Base-by-base conservation (phyloP, 2,329 filamentous ascomycete species). In the Coniochaeta sp. region DNA sequence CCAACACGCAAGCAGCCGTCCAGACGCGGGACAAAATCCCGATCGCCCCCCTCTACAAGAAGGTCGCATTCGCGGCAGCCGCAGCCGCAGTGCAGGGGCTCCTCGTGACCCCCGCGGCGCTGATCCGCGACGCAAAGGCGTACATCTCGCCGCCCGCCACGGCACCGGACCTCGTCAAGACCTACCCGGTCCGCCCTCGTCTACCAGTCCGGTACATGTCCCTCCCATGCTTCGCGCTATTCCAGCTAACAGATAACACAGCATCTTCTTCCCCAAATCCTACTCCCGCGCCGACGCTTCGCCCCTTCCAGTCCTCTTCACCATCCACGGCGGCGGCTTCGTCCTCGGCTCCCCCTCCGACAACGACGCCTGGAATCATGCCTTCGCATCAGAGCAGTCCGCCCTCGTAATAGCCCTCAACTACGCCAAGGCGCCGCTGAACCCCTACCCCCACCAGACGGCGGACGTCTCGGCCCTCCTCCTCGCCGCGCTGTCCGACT, bases 281-380 rank as follows among this genome's bases (percentile, higher is more conserved):
- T 70, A 75, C 62, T 69, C 75, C 63, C 64, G 65, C 52, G 65
- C 68, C 3, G 68, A 68, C 0, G n/a, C 67, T 8, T 47, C 62
- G 0, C 68, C 67, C 7, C 69, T 77, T 9, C 79, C 80, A 1
- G 70, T 77, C 2, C 72, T 82, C 54, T 70, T 84, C 52, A 75
- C 78, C 59, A 74, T 82, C 64, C 81, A 84, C 64, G 81, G 81
- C 59, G 80, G 81, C 61, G 80, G 79, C 42, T 81, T 80, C 65
- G 71, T 72, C 30, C 30, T 83, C 50, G 74, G 77, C 67, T 65
- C 73, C 22, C 74, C 79, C 0, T 61, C 69, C 55, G 68, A 77
- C 50, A 78, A 81, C 64, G 79, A 82, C 67, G 64, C 65, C n/a
- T 80, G 80, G 72, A 81, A 78, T 67, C 68, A 68, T 42, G 63